Conservation (phyloP, 768 basidiomycete genomes). For the Naganishia vaughanmartiniae region DNA sequence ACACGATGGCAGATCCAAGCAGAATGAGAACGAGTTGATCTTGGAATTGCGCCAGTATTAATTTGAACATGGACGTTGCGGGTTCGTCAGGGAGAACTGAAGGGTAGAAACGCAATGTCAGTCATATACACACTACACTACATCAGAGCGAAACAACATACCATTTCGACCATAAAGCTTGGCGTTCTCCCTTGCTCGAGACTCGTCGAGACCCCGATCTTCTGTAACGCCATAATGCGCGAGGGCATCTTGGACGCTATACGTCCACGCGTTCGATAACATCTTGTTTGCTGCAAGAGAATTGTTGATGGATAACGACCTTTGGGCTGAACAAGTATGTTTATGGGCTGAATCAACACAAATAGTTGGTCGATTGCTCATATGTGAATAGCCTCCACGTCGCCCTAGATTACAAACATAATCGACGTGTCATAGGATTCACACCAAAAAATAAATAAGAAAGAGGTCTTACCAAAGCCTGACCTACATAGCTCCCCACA, state of each 20-base stretch:
- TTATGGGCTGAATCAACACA: background rate
- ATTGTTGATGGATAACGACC: background rate
- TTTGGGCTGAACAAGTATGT: constrained; percentile 4
- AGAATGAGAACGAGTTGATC: constrained; percentile 97
- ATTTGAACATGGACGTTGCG: constrained; percentile 83
- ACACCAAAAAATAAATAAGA: too few species aligned
- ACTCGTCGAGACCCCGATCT: constrained; percentile 62
- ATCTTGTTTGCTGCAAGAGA: constrained; percentile 29
- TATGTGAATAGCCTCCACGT: constrained; percentile 9
- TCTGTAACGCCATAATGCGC: constrained; percentile 70
- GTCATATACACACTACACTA: background rate
- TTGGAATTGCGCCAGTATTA: constrained; percentile 98
- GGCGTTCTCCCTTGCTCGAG: constrained; percentile 70
- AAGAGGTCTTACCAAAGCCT: too few species aligned
- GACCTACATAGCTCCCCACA: too few species aligned
- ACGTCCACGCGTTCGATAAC: constrained; percentile 67
- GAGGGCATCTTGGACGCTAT: constrained; percentile 65
- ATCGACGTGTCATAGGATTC: constrained; percentile 1
- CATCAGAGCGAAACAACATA: constrained; percentile 30
- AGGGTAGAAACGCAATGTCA: background rate
- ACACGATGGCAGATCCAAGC: constrained; percentile 86
- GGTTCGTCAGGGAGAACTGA: constrained; percentile 89
- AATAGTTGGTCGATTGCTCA: constrained; percentile 5
- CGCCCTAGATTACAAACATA: background rate
- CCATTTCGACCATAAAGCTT: constrained; percentile 77